Evolutionary conservation across 768 basidiomycete species (phyloP).

Genomic region (Termitomyces sp.): DNA sequence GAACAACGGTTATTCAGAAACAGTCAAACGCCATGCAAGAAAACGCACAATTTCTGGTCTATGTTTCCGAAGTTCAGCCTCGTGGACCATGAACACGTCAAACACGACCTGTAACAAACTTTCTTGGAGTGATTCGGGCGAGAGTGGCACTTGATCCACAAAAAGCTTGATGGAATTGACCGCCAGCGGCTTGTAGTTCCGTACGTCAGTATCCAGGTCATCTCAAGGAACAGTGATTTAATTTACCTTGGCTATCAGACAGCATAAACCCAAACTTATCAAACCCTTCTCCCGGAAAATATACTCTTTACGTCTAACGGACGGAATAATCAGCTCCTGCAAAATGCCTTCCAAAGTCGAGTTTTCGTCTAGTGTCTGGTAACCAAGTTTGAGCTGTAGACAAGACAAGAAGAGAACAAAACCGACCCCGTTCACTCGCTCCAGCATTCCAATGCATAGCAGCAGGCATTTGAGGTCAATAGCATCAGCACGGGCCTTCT

Average conservation of each 20-base stretch:
- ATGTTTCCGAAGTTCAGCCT: slow-evolving; percentile 39
- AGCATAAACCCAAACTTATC: slow-evolving; percentile 67
- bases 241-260: slow-evolving; percentile 65
- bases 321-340: slow-evolving; percentile 79
- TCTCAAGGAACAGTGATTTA: neutral
- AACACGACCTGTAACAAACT: slow-evolving; percentile 78
- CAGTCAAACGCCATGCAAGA: neutral
- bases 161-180: slow-evolving; percentile 53
- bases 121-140: slow-evolving; percentile 61
- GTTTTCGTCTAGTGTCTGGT: slow-evolving; percentile 62
- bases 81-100: slow-evolving; percentile 84
- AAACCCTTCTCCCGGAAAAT: slow-evolving; percentile 58
- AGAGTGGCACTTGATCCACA: slow-evolving; percentile 50
- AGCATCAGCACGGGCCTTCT: slow-evolving; percentile 49
- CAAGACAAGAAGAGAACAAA: slow-evolving; percentile 19
- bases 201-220: neutral
- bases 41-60: slow-evolving; percentile 18
- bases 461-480: slow-evolving; percentile 73
- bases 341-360: slow-evolving; percentile 71
- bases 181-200: slow-evolving; percentile 24
- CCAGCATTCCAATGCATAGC: slow-evolving; percentile 79
- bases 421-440: slow-evolving; percentile 80
- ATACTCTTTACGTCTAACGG: slow-evolving; percentile 73
- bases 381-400: neutral
- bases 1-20: neutral